A percentile compares a stretch with the other conserved stretches of the same genome.
Conservation (phyloP, 2,329 filamentous ascomycete species). For the Diaporthe ilicicola region DNA sequence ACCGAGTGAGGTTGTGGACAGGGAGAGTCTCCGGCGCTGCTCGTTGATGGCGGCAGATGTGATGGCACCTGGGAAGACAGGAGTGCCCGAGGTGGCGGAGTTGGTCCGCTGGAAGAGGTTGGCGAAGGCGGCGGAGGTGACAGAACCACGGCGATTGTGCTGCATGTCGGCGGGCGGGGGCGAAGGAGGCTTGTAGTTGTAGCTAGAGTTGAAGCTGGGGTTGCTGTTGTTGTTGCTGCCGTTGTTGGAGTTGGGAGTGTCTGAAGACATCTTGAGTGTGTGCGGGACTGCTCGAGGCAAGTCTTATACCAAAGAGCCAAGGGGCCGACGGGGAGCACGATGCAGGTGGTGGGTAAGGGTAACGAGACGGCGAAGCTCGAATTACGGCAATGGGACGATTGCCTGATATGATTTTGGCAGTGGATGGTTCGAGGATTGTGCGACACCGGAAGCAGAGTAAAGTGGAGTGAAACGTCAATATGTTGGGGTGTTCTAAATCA, state of each 20-base stretch:
- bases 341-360: constrained; percentile 11
- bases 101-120: constrained; percentile 67
- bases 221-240: not conserved
- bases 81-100: constrained; percentile 53
- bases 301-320: constrained; percentile 22
- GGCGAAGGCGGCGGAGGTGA: constrained; percentile 64
- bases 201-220: constrained; percentile 37
- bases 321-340: not conserved
- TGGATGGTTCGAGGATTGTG: constrained; percentile 36
- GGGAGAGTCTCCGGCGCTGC: constrained; percentile 74
- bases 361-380: not conserved
- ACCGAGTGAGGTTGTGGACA: constrained; percentile 66
- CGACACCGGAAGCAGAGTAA: constrained; percentile 33
- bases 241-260: constrained; percentile 42
- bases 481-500: constrained; percentile 29
- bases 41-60: constrained; percentile 59
- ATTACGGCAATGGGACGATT: constrained; percentile 28
- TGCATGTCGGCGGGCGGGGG: constrained; percentile 42
- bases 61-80: constrained; percentile 54
- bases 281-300: constrained; percentile 5
- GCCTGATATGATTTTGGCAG: constrained; percentile 27
- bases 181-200: constrained; percentile 40
- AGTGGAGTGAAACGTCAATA: constrained; percentile 35
- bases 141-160: constrained; percentile 61
- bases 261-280: constrained; percentile 41